These are phyloP conservation scores for Ambrosia artemisiifolia DNA, from an alignment of 129 eudicot species.

Conservation along the genomic window DNA sequence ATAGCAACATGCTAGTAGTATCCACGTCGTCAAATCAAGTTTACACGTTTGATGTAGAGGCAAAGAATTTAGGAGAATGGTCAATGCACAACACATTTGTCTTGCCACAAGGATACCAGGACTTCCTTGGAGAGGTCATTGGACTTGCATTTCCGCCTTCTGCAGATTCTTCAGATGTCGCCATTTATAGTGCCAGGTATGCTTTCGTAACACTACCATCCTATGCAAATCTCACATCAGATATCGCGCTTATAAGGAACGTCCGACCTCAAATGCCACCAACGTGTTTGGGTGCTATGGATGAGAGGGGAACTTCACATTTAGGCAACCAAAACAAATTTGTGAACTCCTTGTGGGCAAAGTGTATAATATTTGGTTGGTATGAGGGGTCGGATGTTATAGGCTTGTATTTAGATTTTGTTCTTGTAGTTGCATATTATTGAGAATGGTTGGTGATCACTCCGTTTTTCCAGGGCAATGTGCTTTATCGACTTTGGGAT, in stretches of 20 bases:
- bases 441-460: background rate
- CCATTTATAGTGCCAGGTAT: conserved; percentile 83
- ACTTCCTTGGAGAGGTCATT: conserved; percentile 91
- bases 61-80: conserved; percentile 89
- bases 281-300: too few relatives aligned
- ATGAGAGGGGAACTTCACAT: too few relatives aligned
- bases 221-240: too few relatives aligned
- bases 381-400: too few relatives aligned
- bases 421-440: background rate
- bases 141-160: conserved; percentile 87
- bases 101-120: conserved; percentile 69
- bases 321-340: too few relatives aligned
- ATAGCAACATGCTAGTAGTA: conserved; percentile 69
- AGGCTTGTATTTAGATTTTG: background rate
- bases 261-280: too few relatives aligned
- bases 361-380: too few relatives aligned
- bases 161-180: conserved; percentile 50
- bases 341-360: too few relatives aligned
- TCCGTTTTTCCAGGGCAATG: conserved; percentile 63
- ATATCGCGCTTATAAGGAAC: too few relatives aligned
- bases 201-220: background rate
- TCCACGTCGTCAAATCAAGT: conserved; percentile 90
- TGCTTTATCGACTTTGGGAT: conserved; percentile 78
- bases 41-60: conserved; percentile 86
- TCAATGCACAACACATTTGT: conserved; percentile 56